These are phyloP conservation scores for Rhizophagus sp. DNA, from an alignment of 192 early-diverging fungal species.

Conservation along the genomic window DNA sequence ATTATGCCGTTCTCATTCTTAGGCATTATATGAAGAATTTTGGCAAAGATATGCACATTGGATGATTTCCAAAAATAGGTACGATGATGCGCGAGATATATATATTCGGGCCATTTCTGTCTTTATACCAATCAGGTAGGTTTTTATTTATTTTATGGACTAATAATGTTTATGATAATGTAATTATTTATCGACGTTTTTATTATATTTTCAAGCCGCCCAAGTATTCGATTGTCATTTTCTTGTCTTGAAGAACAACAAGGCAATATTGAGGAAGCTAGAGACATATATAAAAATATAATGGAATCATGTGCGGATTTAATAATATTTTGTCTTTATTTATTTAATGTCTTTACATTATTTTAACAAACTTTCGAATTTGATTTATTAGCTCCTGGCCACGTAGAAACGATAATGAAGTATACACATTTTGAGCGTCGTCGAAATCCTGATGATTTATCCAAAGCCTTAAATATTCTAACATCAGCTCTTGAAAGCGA, in stretches of 20 bases:
- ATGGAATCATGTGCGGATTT: conserved; percentile 51
- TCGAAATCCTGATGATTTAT: conserved; percentile 43
- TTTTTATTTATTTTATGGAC: not conserved
- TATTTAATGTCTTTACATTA: not conserved
- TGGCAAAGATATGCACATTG: conserved; percentile 71
- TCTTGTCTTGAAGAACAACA: conserved; percentile 68
- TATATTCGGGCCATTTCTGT: conserved; percentile 55
- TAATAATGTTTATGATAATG: not conserved
- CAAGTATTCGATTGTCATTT: conserved; percentile 55
- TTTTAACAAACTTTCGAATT: not conserved
- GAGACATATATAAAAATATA: conserved; percentile 55
- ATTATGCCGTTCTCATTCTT: not conserved
- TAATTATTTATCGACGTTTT: not conserved
- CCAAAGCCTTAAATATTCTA: conserved; percentile 43
- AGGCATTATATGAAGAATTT: conserved; percentile 80
- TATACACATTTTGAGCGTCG: conserved; percentile 69
- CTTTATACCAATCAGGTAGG: conserved; percentile 54
- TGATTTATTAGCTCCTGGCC: conserved; percentile 56
- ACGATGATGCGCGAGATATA: conserved; percentile 50
- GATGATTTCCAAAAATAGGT: conserved; percentile 47
- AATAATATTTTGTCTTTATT: not conserved
- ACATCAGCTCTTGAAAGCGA: conserved; percentile 36
- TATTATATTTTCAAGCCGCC: conserved; percentile 33
- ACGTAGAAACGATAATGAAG: conserved; percentile 63
- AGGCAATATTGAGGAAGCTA: conserved; percentile 55